These are phyloP conservation scores for Leccinellum rugosiceps DNA, from an alignment of 768 basidiomycete genomes.

Conservation along the genomic window DNA sequence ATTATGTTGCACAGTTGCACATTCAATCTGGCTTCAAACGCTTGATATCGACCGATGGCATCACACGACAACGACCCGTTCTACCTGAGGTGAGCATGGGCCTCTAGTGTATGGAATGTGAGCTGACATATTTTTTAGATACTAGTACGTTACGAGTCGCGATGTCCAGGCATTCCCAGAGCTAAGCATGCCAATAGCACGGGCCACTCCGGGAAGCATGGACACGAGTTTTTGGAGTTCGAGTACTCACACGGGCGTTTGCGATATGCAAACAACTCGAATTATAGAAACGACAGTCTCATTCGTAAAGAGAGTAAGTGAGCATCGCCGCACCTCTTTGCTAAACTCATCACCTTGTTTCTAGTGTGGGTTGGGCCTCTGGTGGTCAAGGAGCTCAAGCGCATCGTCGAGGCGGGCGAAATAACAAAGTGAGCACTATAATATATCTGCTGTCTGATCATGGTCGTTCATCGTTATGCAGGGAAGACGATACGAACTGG, in stretches of 20 bases:
- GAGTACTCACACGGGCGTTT: constrained; percentile 96
- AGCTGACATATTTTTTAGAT: constrained; percentile 35
- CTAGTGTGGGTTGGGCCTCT: constrained; percentile 93
- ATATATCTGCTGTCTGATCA: neutral
- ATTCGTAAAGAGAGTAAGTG: constrained; percentile 97
- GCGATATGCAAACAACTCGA: constrained; percentile 98
- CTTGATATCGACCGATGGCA: constrained; percentile 20
- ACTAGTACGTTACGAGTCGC: constrained; percentile 45
- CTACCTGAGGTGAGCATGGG: constrained; percentile 60
- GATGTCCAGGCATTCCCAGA: neutral
- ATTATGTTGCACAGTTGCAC: neutral
- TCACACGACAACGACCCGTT: constrained; percentile 67
- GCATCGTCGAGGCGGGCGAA: constrained; percentile 89
- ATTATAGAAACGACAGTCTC: constrained; percentile 95
- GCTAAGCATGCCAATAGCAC: constrained; percentile 37
- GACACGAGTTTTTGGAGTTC: constrained; percentile 97
- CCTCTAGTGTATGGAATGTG: neutral
- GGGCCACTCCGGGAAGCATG: constrained; percentile 96
- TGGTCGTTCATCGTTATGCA: constrained; percentile 31
- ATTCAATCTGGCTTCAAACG: neutral
- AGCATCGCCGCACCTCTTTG: neutral
- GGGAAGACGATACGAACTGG: constrained; percentile 98
- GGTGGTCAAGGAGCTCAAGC: constrained; percentile 91
- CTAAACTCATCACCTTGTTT: neutral
- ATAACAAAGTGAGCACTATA: constrained; percentile 71